Base-by-base conservation (phyloP, 140 eudicot genomes). In the Bidens hawaiensis region DNA sequence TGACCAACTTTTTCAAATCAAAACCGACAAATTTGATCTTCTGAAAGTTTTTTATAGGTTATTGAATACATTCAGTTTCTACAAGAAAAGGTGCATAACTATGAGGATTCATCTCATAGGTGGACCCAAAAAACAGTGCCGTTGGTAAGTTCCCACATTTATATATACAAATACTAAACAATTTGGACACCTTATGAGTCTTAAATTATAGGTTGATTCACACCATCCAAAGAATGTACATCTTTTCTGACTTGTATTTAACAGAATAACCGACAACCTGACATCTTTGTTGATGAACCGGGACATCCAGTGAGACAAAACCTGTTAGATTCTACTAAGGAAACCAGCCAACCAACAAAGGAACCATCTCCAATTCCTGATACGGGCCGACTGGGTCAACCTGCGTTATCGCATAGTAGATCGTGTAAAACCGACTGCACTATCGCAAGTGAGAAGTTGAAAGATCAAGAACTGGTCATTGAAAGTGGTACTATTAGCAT, bases 401-500 rank as follows among this genome's bases (percentile, higher is more conserved):
- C n/a, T n/a, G n/a, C n/a, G n/a, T n/a, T n/a, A n/a, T n/a, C n/a
- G 72, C 74, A 65, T 45, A 80, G 60, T 49, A 78, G 76, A 59
- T 71, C 88, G 26, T 69, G 70, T 69, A 43, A 63, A 34, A 53
- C 67, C 1, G 90, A 87, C 19, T 67, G 73, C 67, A 62, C 7
- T 9, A 54, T 53, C 4, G 41, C 71, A 19, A 47, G 50, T 26
- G 63, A 73, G 50, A 79, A 70, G 76, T 61, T 61, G 68, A 82
- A 88, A 75, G 84, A 75, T 40, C 75, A 73, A 65, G 90, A 83
- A 22, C 38, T 77, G 50, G 71, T 87, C 18, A 70, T 86, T 53
- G 95, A 90, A 78, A 80, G 90, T 52, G 97, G 95, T 12, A 87
- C 84, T 24, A 88, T 87, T 14, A 81, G 79, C 85, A 77, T 93